Conservation (phyloP, 192 early-diverging fungal genomes). For the Geranomyces michiganensis region DNA sequence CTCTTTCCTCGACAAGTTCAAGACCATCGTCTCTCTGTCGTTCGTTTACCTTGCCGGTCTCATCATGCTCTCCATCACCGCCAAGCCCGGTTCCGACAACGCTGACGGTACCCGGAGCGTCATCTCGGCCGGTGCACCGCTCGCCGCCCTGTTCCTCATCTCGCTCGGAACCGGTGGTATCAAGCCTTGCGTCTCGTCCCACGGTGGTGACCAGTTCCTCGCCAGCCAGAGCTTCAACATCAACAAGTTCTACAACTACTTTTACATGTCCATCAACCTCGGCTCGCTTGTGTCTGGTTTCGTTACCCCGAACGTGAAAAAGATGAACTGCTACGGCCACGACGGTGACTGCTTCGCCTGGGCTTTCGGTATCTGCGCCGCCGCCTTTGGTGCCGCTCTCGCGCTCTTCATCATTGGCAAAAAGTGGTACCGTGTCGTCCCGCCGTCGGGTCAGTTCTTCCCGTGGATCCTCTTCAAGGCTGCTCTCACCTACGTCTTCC, state of each 20-base stretch:
- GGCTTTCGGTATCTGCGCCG: conserved; percentile 47
- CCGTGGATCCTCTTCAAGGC: conserved; percentile 45
- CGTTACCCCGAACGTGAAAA: conserved; percentile 46
- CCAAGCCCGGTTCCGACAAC: conserved; percentile 42
- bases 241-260: conserved; percentile 60
- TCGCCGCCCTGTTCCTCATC: conserved; percentile 50
- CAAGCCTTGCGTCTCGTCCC: conserved; percentile 62
- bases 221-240: conserved; percentile 46
- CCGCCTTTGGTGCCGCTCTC: conserved; percentile 47
- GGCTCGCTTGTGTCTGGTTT: conserved; percentile 57
- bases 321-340: conserved; percentile 37
- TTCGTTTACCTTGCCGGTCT: conserved; percentile 55
- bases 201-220: conserved; percentile 64
- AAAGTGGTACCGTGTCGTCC: conserved; percentile 63
- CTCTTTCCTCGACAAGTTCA: conserved; percentile 69
- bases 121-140: conserved; percentile 24
- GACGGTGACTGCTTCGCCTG: conserved; percentile 50
- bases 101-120: neutral
- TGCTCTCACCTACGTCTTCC: conserved; percentile 22
- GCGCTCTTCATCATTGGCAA: conserved; percentile 56
- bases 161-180: conserved; percentile 67
- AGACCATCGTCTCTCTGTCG: conserved; percentile 51
- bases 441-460: conserved; percentile 62
- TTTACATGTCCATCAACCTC: conserved; percentile 61
- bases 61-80: conserved; percentile 49